Evolutionary conservation across 2,329 filamentous ascomycete species (phyloP), one percentile per base, ranked within the genome.

Genomic region (Xylariaceae sp.): DNA sequence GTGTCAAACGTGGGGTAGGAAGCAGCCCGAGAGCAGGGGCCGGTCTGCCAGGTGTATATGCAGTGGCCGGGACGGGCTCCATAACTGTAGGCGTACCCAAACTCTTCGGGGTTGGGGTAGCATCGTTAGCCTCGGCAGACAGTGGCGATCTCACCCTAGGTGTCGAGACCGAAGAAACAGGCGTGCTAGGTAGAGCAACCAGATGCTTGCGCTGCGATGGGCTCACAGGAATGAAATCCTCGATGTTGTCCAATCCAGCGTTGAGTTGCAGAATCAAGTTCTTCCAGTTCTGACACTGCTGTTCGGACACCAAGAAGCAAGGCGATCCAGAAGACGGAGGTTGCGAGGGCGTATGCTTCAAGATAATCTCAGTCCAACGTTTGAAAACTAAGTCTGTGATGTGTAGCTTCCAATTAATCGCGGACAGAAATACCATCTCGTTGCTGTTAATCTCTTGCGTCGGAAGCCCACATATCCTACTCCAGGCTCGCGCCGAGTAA

Each of bases 401-500:
- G 68, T 99, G 94, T 30, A 99, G 81, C 63, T 90, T 89, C 91
- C 92, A 99, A 68, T 90, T 86, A 55, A 99, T 89, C 41, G 91
- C 89, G 53, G 86, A 74, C 42, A 99, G 79, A 67, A 97, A 99
- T 15, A 89, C 85, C 68, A 95, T 86, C 73, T 99, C 94, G 68
- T 97, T 97, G 65, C 90, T 87, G 71, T 97, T 97, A 70, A 99
- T 97, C 72, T 99, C 94, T 49, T 82, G 76, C 3, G 90, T 91
- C 66, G 89, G 90, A 49, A 99, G 77, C n/a, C 94, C 94, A 15
- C 94, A 97, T 61, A 99, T 99, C 76, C 96, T 97, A 70, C 92
- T 97, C 94, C 94, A 99, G 39, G 94, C 94, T 48, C 92, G 86
- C 43, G 94, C 90, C 12, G 94, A 97, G 71, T 95, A 99, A 72